Evolutionary conservation across 768 basidiomycete species (phyloP), one percentile per base, ranked within the genome.

Genomic region (Trametes maxima): DNA sequence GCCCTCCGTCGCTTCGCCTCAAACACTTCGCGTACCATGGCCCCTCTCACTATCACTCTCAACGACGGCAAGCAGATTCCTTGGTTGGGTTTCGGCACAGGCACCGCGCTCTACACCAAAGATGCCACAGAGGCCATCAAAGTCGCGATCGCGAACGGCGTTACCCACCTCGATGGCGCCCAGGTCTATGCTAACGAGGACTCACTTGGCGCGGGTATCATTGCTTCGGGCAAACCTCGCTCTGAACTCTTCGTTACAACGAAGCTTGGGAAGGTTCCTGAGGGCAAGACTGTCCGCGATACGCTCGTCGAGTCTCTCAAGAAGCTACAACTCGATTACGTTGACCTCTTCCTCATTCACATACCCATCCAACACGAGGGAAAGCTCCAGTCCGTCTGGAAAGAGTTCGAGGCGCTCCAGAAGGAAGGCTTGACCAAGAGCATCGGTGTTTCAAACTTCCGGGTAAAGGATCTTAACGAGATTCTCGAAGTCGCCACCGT

Each of bases 371-470:
- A 58, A 51, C 48, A 60, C 12, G 61, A 60, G 17, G 58, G 69
- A 28, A 21, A 48, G 22, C 58, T 80, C 54, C 74, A 74, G 57
- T 68, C 67, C n/a, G 69, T 76, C 37, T 83, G 82, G 82, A 74
- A 74, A 62, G 68, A 72, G 44, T 70, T 83, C 69, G 80, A 81
- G 61, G 74, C 69, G 12, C 51, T 78, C 49, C 74, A 79, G 69
- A 67, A 71, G 50, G 75, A 76, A 58, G 83, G 83, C 3, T 67
- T 78, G 33, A 57, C 70, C 21, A 73, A 67, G 66, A 73, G 65
- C 52, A 78, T 82, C 43, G 85, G 85, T 5, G 81, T 87, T 16
- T 82, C 82, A n/a, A 87, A 87, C 73, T 82, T 81, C 69, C 74
- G 74, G 17, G 68, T 76, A 19, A 65, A 73, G 44, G 70, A 82